Evolutionary conservation across 805 yeast species (phyloP).

Genomic region (Ogataea polymorpha): DNA sequence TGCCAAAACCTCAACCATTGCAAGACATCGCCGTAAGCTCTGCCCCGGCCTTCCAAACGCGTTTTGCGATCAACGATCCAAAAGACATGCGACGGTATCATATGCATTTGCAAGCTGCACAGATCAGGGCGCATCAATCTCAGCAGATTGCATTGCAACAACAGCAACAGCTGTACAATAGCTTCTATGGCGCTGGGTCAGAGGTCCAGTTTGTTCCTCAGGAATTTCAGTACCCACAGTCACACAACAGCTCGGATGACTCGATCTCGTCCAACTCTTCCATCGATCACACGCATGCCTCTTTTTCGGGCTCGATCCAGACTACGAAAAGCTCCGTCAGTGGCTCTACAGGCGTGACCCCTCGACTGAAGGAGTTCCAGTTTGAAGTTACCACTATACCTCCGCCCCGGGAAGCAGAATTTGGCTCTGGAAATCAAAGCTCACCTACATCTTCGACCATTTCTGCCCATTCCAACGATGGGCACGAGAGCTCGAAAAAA

Average conservation of each 20-base stretch:
- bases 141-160: slow-evolving; percentile 21
- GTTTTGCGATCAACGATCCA: slow-evolving; percentile 15
- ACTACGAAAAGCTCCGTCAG: background rate
- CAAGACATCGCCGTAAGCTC: slow-evolving; percentile 13
- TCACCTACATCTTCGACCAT: slow-evolving; percentile 22
- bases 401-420: slow-evolving; percentile 1
- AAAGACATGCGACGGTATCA: slow-evolving; percentile 16
- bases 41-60: slow-evolving; percentile 25
- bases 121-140: slow-evolving; percentile 19
- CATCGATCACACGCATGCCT: background rate
- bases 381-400: slow-evolving; percentile 20
- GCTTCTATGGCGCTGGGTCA: background rate
- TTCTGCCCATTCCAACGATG: slow-evolving; percentile 18
- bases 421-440: slow-evolving; percentile 1
- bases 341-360: slow-evolving; percentile 15
- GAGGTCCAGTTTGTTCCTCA: background rate
- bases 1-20: background rate
- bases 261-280: slow-evolving; percentile 11
- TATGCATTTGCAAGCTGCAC: slow-evolving; percentile 22
- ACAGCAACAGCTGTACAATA: slow-evolving; percentile 11
- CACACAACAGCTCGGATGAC: slow-evolving; percentile 12
- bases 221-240: slow-evolving; percentile 1
- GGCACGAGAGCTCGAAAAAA: slow-evolving; percentile 3
- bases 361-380: slow-evolving; percentile 18
- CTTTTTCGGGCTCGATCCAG: background rate